Evolutionary conservation across 441 rosid species (phyloP).

Genomic region (Pelargonium citronellum): DNA sequence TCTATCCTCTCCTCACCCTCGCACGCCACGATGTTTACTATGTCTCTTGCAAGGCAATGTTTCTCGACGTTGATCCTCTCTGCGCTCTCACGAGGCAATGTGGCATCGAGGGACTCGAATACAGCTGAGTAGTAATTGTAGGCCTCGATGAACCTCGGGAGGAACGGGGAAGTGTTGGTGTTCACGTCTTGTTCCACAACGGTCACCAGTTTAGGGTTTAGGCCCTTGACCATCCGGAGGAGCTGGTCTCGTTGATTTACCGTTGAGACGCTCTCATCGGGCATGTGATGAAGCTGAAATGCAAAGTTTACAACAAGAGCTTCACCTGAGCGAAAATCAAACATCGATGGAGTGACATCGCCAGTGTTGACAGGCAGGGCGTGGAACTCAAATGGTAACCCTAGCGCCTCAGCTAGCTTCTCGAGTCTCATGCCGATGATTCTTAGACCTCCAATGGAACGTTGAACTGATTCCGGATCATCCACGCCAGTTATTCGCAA

Average conservation of each 20-base stretch:
- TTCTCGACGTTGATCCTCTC: conserved; percentile 93
- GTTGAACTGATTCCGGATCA: conserved; percentile 94
- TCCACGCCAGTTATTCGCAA: conserved; percentile 87
- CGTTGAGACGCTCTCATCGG: conserved; percentile 95
- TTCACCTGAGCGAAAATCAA: conserved; percentile 59
- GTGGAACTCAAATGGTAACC: conserved; percentile 62
- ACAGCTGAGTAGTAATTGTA: conserved; percentile 91
- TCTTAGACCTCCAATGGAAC: conserved; percentile 62
- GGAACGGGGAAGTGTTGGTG: conserved; percentile 86
- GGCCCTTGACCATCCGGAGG: conserved; percentile 77
- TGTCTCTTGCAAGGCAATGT: conserved; percentile 95
- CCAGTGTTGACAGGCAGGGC: conserved; percentile 70
- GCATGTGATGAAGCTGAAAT: conserved; percentile 98
- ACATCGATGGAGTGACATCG: conserved; percentile 62
- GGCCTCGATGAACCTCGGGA: conserved; percentile 70
- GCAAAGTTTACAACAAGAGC: conserved; percentile 82
- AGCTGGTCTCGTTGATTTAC: conserved; percentile 87
- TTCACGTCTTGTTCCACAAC: conserved; percentile 91
- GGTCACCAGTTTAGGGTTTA: conserved; percentile 87
- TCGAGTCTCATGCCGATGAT: conserved; percentile 82
- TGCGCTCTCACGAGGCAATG: conserved; percentile 91
- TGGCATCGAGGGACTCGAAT: conserved; percentile 79
- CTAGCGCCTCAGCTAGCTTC: conserved; percentile 54
- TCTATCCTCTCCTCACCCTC: conserved; percentile 97
- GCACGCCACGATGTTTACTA: conserved; percentile 85